Conservation (phyloP, 1,139 yeast genomes). For the Komagataea norvegica region DNA sequence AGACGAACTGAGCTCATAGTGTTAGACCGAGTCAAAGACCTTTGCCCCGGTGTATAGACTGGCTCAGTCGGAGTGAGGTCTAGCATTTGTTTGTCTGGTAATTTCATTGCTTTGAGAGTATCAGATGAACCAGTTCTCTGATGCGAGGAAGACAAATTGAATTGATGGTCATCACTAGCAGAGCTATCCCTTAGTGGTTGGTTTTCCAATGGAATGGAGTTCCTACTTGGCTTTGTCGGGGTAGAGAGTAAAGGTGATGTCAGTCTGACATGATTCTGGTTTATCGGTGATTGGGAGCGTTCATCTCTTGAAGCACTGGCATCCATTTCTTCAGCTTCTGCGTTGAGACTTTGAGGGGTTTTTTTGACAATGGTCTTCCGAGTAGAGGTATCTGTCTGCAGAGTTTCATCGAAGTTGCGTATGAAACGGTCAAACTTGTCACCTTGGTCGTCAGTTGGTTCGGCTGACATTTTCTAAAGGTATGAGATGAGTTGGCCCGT, state of each 20-base stretch:
- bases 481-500: too few species aligned
- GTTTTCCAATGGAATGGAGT: constrained; percentile 20
- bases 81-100: too few species aligned
- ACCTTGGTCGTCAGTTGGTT: constrained; percentile 5
- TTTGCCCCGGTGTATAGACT: neutral
- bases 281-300: constrained; percentile 10
- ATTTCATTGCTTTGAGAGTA: too few species aligned
- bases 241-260: constrained; percentile 23
- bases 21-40: constrained; percentile 10
- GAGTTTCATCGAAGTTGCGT: constrained; percentile 21
- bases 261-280: constrained; percentile 3
- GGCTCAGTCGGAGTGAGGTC: constrained; percentile 2
- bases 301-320: neutral
- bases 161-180: neutral
- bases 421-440: constrained; percentile 26
- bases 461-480: constrained; percentile 2
- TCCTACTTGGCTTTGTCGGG: constrained; percentile 23
- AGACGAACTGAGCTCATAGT: constrained; percentile 13
- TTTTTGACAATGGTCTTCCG: constrained; percentile 15
- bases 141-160: neutral
- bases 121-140: constrained; percentile 1
- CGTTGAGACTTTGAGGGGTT: neutral
- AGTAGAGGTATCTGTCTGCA: constrained; percentile 26
- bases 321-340: neutral
- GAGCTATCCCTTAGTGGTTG: constrained; percentile 20